Evolutionary conservation across 257 asterid genomes (phyloP), one percentile per base, ranked within the genome.

Genomic region (Ajuga chamaepitys): DNA sequence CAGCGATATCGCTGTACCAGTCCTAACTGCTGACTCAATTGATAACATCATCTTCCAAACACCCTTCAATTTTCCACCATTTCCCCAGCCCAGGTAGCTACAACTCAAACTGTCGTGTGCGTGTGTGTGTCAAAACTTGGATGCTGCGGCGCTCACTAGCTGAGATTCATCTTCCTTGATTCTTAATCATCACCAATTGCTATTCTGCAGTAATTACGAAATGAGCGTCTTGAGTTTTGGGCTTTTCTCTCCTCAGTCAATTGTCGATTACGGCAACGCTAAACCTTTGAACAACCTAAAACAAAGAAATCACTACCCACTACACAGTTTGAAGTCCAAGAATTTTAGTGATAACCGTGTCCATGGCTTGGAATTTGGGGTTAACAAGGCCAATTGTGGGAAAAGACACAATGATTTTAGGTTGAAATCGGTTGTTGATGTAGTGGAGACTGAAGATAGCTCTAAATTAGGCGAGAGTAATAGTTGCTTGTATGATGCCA

Each of bases 401-500:
- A 82, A 69, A 50, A 67, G 77, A 7, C 9, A 24, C 62, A 66
- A 56, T 64, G 58, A 30, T 67, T 62, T 45, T n/a, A 62, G 58
- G 67, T 69, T 81, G 62, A 86, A 82, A 71, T 75, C 96, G 58
- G 82, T 62, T 16, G 75, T 70, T 55, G 84, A 70, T 69, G 80
- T 77, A 30, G 69, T 44, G 66, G 84, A 76, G 68, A 62, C 63
- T 2, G 78, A 72, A 52, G 66, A 42, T 50, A 69, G 50, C 58
- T 28, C 21, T 37, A 70, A 28, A 25, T 77, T 35, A 32, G 75
- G 54, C 11, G 81, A 72, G 57, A 70, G 47, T 46, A 66, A 61
- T 22, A 71, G 71, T 68, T 26, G 70, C 12, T 66, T 40, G 47
- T 87, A 83, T 68, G 99, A 94, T 76, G 97, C 95, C 26, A 85